A percentile compares a stretch with the other conserved stretches of the same genome.
phyloP scores from a whole-genome alignment of 2,329 filamentous ascomycete species.

The Talaromyces rugulosus region DNA sequence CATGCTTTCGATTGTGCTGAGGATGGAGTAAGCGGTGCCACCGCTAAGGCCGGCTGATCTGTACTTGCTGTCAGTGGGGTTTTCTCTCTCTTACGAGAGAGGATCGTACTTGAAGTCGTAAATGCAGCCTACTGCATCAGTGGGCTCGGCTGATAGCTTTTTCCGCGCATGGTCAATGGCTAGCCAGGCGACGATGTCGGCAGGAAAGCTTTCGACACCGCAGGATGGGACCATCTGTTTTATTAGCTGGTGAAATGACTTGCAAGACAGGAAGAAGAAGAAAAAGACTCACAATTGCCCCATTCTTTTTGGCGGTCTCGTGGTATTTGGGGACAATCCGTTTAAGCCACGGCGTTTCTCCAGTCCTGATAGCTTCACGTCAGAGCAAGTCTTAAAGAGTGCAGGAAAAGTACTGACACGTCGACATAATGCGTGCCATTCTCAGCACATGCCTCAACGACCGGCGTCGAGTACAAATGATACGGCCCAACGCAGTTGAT shows the following conservation, averaged over 20 bases:
- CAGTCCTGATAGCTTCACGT: conserved; percentile 43
- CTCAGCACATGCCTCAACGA: conserved; percentile 61
- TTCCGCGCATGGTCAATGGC: conserved; percentile 52
- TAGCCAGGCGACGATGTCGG: conserved; percentile 52
- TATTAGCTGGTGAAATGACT: conserved; percentile 13
- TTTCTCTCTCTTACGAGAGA: conserved; percentile 2
- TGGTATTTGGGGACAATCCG: conserved; percentile 61
- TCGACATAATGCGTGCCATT: conserved; percentile 66
- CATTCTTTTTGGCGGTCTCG: conserved; percentile 54
- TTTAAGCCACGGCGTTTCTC: conserved; percentile 61
- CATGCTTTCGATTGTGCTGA: conserved; percentile 52
- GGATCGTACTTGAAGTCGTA: conserved; percentile 48
- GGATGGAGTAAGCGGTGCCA: conserved; percentile 62
- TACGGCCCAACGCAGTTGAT: conserved; percentile 63
- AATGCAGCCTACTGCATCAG: conserved; percentile 50
- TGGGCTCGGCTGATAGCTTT: conserved; percentile 47
- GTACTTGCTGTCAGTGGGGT: conserved; percentile 10
- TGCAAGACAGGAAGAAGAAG: neutral
- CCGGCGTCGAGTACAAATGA: conserved; percentile 59
- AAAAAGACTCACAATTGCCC: conserved; percentile 50
- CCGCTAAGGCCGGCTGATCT: conserved; percentile 48
- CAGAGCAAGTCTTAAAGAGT: conserved; percentile 5
- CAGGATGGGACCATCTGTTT: conserved; percentile 55
- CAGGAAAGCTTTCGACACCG: conserved; percentile 59
- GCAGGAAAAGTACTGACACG: conserved; percentile 35